phyloP scores from a whole-genome alignment of 352 stramenopile genomes.

The Hyaloperonospora arabidopsidis region DNA sequence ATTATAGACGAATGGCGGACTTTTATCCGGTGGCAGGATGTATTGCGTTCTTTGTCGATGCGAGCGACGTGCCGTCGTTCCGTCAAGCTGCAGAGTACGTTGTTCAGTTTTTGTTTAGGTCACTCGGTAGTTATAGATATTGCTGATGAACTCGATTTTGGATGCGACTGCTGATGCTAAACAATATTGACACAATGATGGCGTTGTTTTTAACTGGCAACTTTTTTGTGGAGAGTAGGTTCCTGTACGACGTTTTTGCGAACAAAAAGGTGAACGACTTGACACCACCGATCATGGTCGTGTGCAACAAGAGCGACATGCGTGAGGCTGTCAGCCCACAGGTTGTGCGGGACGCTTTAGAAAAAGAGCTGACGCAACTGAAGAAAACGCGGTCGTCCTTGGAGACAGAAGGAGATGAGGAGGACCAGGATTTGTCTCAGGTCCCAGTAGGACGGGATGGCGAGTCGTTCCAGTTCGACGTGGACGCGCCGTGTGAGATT shows the following conservation, averaged over 20 bases:
- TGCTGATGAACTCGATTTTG: no score
- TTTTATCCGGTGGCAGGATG: slow-evolving; percentile 64
- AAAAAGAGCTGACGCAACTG: slow-evolving; percentile 79
- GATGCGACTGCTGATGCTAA: no score
- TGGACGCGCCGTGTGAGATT: slow-evolving; percentile 75
- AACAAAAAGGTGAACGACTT: slow-evolving; percentile 79
- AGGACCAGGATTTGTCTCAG: slow-evolving; percentile 59
- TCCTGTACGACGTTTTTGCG: slow-evolving; percentile 82
- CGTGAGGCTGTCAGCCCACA: slow-evolving; percentile 36
- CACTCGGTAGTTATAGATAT: no score
- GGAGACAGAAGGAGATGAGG: slow-evolving; percentile 69
- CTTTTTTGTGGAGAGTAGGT: slow-evolving; percentile 25
- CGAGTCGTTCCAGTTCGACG: slow-evolving; percentile 64
- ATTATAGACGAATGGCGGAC: slow-evolving; percentile 57
- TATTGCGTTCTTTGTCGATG: slow-evolving; percentile 77
- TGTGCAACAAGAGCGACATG: slow-evolving; percentile 80
- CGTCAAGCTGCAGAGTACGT: slow-evolving; percentile 75
- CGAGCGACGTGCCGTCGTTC: slow-evolving; percentile 48
- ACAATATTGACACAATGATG: no score
- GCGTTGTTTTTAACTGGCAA: neutral
- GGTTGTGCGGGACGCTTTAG: slow-evolving; percentile 47
- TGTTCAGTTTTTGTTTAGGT: neutral
- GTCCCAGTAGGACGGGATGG: slow-evolving; percentile 75
- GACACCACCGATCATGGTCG: slow-evolving; percentile 58
- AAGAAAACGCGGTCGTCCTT: slow-evolving; percentile 83